These are phyloP conservation scores for Alternaria arbusti DNA, from an alignment of 2,329 filamentous ascomycete species.

Conservation along the genomic window DNA sequence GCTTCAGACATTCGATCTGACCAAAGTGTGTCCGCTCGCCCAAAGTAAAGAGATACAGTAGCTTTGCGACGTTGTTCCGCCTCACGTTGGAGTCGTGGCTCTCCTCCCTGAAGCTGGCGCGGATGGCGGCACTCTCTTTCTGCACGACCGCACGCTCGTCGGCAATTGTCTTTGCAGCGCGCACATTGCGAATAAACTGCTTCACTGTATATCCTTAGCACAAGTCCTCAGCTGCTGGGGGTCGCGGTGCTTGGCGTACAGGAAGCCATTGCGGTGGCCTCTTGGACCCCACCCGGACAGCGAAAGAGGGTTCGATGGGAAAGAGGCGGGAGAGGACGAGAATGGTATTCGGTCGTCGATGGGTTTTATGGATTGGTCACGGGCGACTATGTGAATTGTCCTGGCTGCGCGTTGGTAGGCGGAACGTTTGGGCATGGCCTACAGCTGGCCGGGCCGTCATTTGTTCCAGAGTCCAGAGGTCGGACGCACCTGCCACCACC, in stretches of 20 bases:
- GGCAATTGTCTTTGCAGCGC: constrained; percentile 97
- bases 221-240: constrained; percentile 24
- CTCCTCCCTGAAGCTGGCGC: constrained; percentile 97
- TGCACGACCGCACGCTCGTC: constrained; percentile 98
- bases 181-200: constrained; percentile 99
- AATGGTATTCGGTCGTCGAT: not conserved
- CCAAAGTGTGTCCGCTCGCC: constrained; percentile 98
- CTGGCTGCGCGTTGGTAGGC: constrained; percentile 23
- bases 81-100: constrained; percentile 89
- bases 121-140: constrained; percentile 97
- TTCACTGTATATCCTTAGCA: constrained; percentile 72
- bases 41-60: constrained; percentile 96
- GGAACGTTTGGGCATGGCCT: constrained; percentile 25
- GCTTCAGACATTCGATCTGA: constrained; percentile 98
- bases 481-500: constrained; percentile 17
- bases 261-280: constrained; percentile 62
- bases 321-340: constrained; percentile 4
- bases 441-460: constrained; percentile 30
- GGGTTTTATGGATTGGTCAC: not conserved
- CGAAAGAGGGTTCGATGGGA: constrained; percentile 18
- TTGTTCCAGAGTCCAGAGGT: constrained; percentile 22
- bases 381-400: constrained; percentile 8
- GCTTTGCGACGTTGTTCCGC: constrained; percentile 98
- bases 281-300: constrained; percentile 56
- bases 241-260: constrained; percentile 53